Evolutionary conservation across 306 rosid species (phyloP), one percentile per base, ranked within the genome.

Genomic region (Canavalia gladiata): DNA sequence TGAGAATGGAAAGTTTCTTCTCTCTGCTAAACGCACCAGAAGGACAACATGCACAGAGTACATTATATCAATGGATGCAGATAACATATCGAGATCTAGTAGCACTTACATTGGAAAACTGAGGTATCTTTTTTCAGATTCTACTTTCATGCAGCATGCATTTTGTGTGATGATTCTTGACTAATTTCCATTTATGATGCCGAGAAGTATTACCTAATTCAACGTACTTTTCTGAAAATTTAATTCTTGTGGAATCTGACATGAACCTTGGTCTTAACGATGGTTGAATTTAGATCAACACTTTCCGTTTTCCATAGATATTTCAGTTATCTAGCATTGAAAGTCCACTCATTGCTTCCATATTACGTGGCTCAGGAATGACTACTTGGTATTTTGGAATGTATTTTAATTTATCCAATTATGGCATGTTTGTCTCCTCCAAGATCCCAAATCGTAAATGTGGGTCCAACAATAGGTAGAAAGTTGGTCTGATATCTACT

Each of bases 1-100:
- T 75, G 98, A 94, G 81, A 94, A 88, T 78, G 98, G 98, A 12
- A 94, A 94, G 84, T 94, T 94, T 87, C 98, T 94, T 78, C 93
- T 94, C 49, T 92, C 97, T 83, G 98, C 98, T 1, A 94, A 91
- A 78, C 89, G 98, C 30, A 91, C 88, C 5, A 86, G 98, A 72
- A 90, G 93, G 87, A 86, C 97, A 7, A 94, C 98, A 2, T 88
- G 90, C 88, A 94, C 94, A 0, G 97, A 94, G 90, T 94, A 94
- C 75, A 88, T 91, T 81, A 91, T 94, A 86, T 91, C 98, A 42
- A 91, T 86, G 88, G 91, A 87, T 87, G 94, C 97, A 0, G 94
- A 92, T 80, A 91, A 92, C 82, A 92, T 94, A 72, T 92, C 97
- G 34, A 89, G 92, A 86, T 92, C 98, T 75, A 91, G 91, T 79